phyloP scores from a whole-genome alignment of 2,329 filamentous ascomycete species.

The Sclerotinia borealis region DNA sequence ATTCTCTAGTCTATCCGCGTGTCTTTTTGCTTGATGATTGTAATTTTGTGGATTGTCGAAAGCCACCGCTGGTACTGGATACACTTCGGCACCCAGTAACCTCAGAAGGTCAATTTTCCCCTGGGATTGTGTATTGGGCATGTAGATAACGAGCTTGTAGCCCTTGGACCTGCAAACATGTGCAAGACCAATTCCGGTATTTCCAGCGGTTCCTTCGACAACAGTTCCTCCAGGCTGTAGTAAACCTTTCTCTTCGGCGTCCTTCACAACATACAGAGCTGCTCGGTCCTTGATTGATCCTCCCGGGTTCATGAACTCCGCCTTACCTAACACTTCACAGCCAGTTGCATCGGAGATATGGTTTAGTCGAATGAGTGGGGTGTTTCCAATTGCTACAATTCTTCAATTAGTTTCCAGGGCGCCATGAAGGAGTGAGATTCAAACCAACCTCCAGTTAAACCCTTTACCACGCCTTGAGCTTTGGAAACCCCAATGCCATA shows the following conservation, averaged over 20 bases:
- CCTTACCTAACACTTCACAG: conserved; percentile 91
- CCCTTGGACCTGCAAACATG: conserved; percentile 91
- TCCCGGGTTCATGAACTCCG: conserved; percentile 98
- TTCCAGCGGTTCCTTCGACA: conserved; percentile 93
- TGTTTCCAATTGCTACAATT: conserved; percentile 83
- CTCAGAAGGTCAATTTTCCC: conserved; percentile 93
- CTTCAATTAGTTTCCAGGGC: conserved; percentile 15
- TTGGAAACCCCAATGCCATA: conserved; percentile 59
- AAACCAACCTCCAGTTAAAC: conserved; percentile 58
- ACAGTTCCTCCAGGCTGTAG: conserved; percentile 85
- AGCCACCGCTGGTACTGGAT: conserved; percentile 90
- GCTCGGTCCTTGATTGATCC: conserved; percentile 95
- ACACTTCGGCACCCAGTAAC: conserved; percentile 87
- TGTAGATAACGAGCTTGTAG: conserved; percentile 97
- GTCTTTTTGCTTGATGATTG: conserved; percentile 88
- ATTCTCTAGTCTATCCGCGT: conserved; percentile 80
- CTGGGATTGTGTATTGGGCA: conserved; percentile 98
- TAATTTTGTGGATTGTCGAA: conserved; percentile 96
- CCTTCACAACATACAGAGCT: conserved; percentile 85
- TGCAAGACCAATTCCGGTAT: conserved; percentile 95
- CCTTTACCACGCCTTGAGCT: conserved; percentile 59
- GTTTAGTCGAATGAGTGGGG: conserved; percentile 86
- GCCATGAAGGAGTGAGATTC: not conserved
- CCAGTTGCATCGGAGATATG: conserved; percentile 83
- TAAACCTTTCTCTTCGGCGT: conserved; percentile 84